Evolutionary conservation across 2,329 filamentous ascomycete species (phyloP).

Genomic region (Colletotrichum musae): DNA sequence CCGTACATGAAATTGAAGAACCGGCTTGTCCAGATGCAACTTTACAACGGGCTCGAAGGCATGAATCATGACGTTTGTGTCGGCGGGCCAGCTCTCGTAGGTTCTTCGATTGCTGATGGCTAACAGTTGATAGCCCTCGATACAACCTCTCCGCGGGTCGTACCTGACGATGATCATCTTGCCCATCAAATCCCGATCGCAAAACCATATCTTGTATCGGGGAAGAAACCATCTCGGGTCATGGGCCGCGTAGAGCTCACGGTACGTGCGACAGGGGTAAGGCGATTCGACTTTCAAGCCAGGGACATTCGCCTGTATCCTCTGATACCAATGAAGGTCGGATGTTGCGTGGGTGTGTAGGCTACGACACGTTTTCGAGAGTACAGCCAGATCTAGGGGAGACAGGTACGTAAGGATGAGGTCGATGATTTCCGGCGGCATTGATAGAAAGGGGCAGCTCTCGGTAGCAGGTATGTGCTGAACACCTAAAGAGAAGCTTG

Average conservation of each 20-base stretch:
- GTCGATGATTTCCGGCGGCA: conserved; percentile 84
- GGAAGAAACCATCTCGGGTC: conserved; percentile 89
- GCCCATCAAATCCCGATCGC: conserved; percentile 80
- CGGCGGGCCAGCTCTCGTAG: conserved; percentile 75
- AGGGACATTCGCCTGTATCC: conserved; percentile 79
- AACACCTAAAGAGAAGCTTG: conserved; percentile 11
- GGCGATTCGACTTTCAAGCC: conserved; percentile 65
- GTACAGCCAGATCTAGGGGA: conserved; percentile 72
- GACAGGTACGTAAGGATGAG: conserved; percentile 78
- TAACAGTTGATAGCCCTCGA: conserved; percentile 84
- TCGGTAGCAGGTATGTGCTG: neutral
- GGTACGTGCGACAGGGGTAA: conserved; percentile 74
- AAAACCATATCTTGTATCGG: conserved; percentile 87
- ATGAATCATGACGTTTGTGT: conserved; percentile 78
- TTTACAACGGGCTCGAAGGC: conserved; percentile 79
- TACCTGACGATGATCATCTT: conserved; percentile 84
- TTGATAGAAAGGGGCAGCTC: conserved; percentile 58
- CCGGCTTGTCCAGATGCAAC: conserved; percentile 82
- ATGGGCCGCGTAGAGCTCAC: conserved; percentile 80
- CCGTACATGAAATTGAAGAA: conserved; percentile 68
- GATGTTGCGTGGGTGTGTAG: conserved; percentile 72
- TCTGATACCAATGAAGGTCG: conserved; percentile 80
- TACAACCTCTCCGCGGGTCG: conserved; percentile 79
- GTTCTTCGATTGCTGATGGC: conserved; percentile 71
- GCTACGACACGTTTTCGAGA: conserved; percentile 73